phyloP scores from a whole-genome alignment of 768 basidiomycete genomes.

The Symmetrospora coprosmae region DNA sequence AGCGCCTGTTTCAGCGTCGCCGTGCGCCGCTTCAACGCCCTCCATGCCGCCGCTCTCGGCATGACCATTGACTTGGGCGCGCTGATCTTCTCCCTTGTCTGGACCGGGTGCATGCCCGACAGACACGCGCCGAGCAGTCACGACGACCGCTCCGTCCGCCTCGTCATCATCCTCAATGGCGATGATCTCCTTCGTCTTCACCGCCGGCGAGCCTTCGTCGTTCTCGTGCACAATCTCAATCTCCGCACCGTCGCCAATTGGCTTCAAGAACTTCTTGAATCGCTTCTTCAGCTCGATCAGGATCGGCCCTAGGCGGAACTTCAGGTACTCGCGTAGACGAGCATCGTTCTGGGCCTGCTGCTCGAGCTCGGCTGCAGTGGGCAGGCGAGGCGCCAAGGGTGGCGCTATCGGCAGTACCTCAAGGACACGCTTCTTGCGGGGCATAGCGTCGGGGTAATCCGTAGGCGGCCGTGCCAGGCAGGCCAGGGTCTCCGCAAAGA shows the following conservation, averaged over 20 bases:
- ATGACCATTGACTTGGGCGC: not conserved
- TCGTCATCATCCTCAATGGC: not conserved
- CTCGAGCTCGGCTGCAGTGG: constrained; percentile 65
- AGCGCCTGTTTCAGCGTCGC: not conserved
- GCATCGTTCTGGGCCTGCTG: constrained; percentile 70
- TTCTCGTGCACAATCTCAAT: constrained; percentile 4
- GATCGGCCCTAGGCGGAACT: constrained; percentile 80
- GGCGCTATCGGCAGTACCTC: constrained; percentile 80
- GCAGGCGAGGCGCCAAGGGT: constrained; percentile 69
- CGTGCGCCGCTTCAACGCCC: not conserved
- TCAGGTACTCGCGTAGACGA: constrained; percentile 60
- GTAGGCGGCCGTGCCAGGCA: constrained; percentile 64
- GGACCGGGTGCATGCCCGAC: too few relatives aligned
- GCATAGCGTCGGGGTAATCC: constrained; percentile 75
- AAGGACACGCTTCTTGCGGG: constrained; percentile 64
- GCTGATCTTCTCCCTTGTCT: too few relatives aligned
- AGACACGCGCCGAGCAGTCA: too few relatives aligned
- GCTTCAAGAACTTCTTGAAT: constrained; percentile 76
- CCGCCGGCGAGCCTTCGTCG: not conserved
- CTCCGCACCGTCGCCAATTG: constrained; percentile 39
- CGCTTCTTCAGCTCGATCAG: constrained; percentile 78
- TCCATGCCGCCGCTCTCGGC: not conserved
- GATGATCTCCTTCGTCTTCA: not conserved
- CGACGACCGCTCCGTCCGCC: too few relatives aligned
- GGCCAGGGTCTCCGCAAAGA: constrained; percentile 60